These are phyloP conservation scores for Yamadazyma mexicana DNA, from an alignment of 1,139 yeast species.

Conservation along the genomic window DNA sequence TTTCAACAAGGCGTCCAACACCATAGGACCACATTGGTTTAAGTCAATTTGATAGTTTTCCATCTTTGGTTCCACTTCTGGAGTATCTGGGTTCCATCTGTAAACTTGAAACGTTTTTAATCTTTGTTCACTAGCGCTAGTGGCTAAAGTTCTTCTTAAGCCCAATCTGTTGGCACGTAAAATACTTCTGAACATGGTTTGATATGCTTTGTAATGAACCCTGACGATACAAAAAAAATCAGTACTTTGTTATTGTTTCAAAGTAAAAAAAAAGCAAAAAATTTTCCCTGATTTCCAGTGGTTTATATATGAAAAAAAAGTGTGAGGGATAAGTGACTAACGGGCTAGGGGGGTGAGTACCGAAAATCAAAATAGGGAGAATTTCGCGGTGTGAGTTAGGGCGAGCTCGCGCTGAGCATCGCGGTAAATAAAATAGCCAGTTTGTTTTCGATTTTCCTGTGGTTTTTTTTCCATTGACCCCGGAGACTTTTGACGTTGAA, in stretches of 20 bases:
- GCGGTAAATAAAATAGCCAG: neutral
- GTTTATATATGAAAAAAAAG: slow-evolving; percentile 1
- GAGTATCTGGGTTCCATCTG: slow-evolving; percentile 98
- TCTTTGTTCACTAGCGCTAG: slow-evolving; percentile 47
- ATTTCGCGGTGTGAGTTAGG: neutral
- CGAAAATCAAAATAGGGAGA: neutral
- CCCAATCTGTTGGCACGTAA: slow-evolving; percentile 7
- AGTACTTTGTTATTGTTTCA: slow-evolving; percentile 2
- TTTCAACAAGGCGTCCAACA: slow-evolving; percentile 89
- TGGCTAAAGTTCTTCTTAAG: slow-evolving; percentile 43
- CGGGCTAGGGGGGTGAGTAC: neutral
- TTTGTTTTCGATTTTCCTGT: too few species aligned
- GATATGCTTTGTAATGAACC: neutral
- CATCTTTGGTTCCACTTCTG: slow-evolving; percentile 87
- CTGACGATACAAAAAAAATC: slow-evolving; percentile 4
- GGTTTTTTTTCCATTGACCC: slow-evolving; percentile 5
- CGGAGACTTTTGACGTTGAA: slow-evolving; percentile 10
- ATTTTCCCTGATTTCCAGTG: slow-evolving; percentile 2
- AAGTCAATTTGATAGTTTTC: slow-evolving; percentile 82
- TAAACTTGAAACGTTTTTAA: slow-evolving; percentile 86
- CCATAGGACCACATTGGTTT: slow-evolving; percentile 96
- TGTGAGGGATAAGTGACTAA: neutral
- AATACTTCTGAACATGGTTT: slow-evolving; percentile 11
- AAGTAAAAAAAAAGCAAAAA: slow-evolving; percentile 2
- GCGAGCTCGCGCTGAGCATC: neutral